Percentiles rank a stretch among this genome's conserved stretches.
Conservation (phyloP, 129 eudicot species). For the Apium graveolens region DNA sequence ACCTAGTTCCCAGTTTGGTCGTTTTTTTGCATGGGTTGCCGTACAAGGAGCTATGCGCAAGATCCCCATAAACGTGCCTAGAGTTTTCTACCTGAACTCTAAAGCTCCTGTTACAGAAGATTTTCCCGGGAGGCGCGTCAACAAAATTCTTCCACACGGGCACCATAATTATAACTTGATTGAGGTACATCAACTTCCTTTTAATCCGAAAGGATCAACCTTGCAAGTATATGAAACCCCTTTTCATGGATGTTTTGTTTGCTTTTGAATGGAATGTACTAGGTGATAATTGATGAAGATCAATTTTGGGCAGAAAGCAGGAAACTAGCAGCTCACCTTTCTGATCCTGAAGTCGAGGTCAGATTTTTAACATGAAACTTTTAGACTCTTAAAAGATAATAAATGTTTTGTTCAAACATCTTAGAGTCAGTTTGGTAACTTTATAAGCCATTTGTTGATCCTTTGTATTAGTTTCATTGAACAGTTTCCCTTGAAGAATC, state of each 20-base stretch:
- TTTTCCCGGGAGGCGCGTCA: conserved; percentile 93
- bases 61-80: conserved; percentile 69
- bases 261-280: not conserved
- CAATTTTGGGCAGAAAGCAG: conserved; percentile 74
- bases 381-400: not conserved
- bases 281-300: conserved; percentile 85
- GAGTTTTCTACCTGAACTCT: conserved; percentile 86
- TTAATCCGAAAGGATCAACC: not conserved
- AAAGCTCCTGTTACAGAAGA: conserved; percentile 96
- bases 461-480: not conserved
- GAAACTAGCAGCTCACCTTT: conserved; percentile 87
- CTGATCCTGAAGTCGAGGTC: conserved; percentile 99
- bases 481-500: not conserved
- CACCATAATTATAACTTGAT: conserved; percentile 69
- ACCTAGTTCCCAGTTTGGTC: conserved; percentile 66
- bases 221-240: not conserved
- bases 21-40: conserved; percentile 79
- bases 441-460: too few relatives aligned
- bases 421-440: too few relatives aligned
- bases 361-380: conserved; percentile 5
- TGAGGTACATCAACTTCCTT: conserved; percentile 53
- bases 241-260: not conserved
- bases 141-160: conserved; percentile 93
- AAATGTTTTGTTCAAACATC: too few relatives aligned
- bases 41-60: conserved; percentile 80